Conservation (phyloP, 2,329 filamentous ascomycete species). For the Apiospora phragmitis region DNA sequence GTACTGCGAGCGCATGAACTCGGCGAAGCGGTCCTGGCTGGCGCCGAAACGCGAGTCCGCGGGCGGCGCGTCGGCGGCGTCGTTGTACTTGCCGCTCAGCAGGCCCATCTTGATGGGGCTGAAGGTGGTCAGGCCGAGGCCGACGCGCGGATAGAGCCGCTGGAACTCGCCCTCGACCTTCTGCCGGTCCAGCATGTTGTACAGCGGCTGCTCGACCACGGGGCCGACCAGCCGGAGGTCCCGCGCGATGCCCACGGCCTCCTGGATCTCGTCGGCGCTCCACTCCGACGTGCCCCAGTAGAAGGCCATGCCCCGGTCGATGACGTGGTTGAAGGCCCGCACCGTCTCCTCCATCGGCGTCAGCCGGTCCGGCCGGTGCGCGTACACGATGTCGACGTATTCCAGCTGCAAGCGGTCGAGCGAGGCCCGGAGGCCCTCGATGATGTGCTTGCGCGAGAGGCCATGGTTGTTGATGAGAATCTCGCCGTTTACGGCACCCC, state of each 20-base stretch:
- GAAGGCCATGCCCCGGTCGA: constrained; percentile 64
- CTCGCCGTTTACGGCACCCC: constrained; percentile 59
- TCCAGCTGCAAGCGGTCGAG: constrained; percentile 57
- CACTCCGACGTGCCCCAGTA: constrained; percentile 74
- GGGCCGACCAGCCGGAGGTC: constrained; percentile 62
- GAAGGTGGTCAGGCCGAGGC: constrained; percentile 63
- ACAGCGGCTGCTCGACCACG: constrained; percentile 66
- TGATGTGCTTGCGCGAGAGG: constrained; percentile 67
- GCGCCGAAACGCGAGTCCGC: constrained; percentile 27
- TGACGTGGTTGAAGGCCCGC: constrained; percentile 69
- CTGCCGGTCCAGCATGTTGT: constrained; percentile 63
- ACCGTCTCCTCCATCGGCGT: constrained; percentile 73
- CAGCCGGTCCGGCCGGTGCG: constrained; percentile 66
- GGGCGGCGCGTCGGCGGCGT: constrained; percentile 59
- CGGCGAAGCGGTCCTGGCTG: constrained; percentile 52
- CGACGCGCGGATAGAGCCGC: constrained; percentile 59
- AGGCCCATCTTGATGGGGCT: constrained; percentile 62
- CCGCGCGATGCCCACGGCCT: constrained; percentile 62
- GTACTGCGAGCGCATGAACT: constrained; percentile 53
- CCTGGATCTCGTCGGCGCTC: constrained; percentile 64
- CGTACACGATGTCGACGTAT: constrained; percentile 70
- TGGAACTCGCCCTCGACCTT: constrained; percentile 65
- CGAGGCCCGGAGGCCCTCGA: constrained; percentile 63
- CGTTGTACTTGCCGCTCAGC: constrained; percentile 67
- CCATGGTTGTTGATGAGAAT: constrained; percentile 67